Base-by-base conservation (phyloP, 306 rosid genomes). In the Geum urbanum region DNA sequence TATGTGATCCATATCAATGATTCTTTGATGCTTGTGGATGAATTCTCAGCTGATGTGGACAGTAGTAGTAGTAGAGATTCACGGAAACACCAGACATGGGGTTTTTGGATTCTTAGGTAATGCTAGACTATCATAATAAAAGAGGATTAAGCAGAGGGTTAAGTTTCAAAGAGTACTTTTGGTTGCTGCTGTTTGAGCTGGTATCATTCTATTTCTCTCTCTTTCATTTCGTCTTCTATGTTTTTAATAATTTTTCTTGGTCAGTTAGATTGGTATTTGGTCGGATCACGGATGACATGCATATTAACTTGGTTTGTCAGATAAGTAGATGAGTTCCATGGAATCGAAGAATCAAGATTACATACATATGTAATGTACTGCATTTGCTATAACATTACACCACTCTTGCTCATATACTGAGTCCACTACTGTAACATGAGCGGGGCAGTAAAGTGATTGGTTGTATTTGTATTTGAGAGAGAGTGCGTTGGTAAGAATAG, bases 211-310 rank as follows among this genome's bases (percentile, higher is more conserved):
- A 12, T 59, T 59, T 59, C 5, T 24, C 27, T 24, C 44, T 59
- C 64, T 6, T 59, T 51, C 72, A 67, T 37, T 50, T 49, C 22
- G 47, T 49, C 22, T 66, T 32, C 13, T 19, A 8, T 49, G 9
- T 16, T 37, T 51, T 51, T 67, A 16, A 66, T 16, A 66, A 9
- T 46, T 67, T 35, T 67, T 49, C 47, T 51, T 7, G 22, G 57
- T 52, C 62, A 52, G 52, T 54, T 20, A 69, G 43, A 54, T 69
- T 69, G 54, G 43, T 69, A 41, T 24, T 41, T 69, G 73, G 53
- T 69, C n/a, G 52, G 73, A 69, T 69, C 72, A 19, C 72, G 41
- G 72, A 53, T 69, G 52, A 16, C 27, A 24, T 24, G 27, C 40
- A 67, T 6, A 35, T 32, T 4, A 59, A 14, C 2, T 32, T 53